These are phyloP conservation scores for Fusarium kyushuense DNA, from an alignment of 2,329 filamentous ascomycete genomes.

Conservation along the genomic window DNA sequence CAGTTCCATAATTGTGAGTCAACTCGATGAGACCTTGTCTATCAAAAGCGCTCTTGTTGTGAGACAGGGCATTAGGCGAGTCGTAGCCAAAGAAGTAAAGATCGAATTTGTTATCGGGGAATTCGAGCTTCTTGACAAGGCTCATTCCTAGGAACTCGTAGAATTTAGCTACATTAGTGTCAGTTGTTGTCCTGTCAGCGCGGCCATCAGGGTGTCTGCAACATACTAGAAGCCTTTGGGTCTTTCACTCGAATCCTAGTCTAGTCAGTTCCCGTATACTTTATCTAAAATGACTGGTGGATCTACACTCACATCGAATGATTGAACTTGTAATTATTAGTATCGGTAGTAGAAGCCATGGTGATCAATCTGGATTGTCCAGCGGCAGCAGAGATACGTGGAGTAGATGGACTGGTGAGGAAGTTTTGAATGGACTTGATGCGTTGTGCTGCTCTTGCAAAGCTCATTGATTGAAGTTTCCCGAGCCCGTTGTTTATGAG, in stretches of 20 bases:
- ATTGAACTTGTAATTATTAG: slow-evolving; percentile 83
- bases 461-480: slow-evolving; percentile 46
- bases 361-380: slow-evolving; percentile 65
- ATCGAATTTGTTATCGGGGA: slow-evolving; percentile 91
- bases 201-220: slow-evolving; percentile 41
- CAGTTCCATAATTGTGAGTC: slow-evolving; percentile 87
- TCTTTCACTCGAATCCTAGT: slow-evolving; percentile 94
- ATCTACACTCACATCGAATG: slow-evolving; percentile 79
- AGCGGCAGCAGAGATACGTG: slow-evolving; percentile 4
- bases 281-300: background rate
- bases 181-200: slow-evolving; percentile 6
- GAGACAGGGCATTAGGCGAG: slow-evolving; percentile 77
- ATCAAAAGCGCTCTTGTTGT: slow-evolving; percentile 78
- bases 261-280: slow-evolving; percentile 29
- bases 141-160: slow-evolving; percentile 94
- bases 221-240: slow-evolving; percentile 79
- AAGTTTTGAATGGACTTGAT: slow-evolving; percentile 44
- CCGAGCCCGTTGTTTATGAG: background rate
- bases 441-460: slow-evolving; percentile 43
- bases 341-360: slow-evolving; percentile 81
- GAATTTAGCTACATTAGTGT: slow-evolving; percentile 76
- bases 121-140: slow-evolving; percentile 81
- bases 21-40: slow-evolving; percentile 92
- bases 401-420: slow-evolving; percentile 15
- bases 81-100: slow-evolving; percentile 97